phyloP scores from a whole-genome alignment of 2,329 filamentous ascomycete species.

The Ilyonectria robusta region DNA sequence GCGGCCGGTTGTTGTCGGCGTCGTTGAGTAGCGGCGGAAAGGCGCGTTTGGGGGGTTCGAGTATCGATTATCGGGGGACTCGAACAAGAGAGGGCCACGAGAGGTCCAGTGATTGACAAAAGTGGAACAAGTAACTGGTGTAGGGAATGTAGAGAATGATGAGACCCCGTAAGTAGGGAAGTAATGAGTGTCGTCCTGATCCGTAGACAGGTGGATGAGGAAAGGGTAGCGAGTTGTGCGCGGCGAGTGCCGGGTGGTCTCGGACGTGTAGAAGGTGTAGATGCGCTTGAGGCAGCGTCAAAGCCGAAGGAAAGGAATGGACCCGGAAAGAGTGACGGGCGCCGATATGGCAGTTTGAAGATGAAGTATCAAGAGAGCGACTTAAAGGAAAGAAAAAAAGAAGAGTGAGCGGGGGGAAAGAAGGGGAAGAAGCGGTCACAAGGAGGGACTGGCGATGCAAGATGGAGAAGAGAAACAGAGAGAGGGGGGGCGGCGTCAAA shows the following conservation, averaged over 20 bases:
- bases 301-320: conserved; percentile 61
- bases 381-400: conserved; percentile 64
- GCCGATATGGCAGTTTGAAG: conserved; percentile 55
- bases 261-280: conserved; percentile 39
- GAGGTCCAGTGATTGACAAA: conserved; percentile 29
- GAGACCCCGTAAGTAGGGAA: conserved; percentile 38
- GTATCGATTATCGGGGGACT: conserved; percentile 28
- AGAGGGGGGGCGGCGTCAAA: conserved; percentile 53
- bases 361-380: conserved; percentile 63
- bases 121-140: conserved; percentile 26
- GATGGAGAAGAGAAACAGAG: conserved; percentile 54
- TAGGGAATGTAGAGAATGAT: conserved; percentile 43
- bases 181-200: conserved; percentile 53
- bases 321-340: conserved; percentile 68
- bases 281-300: conserved; percentile 43
- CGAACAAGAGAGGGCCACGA: conserved; percentile 31
- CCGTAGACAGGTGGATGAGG: conserved; percentile 37
- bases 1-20: conserved; percentile 36
- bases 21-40: not conserved
- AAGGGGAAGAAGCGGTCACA: conserved; percentile 58
- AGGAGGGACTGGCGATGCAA: conserved; percentile 54
- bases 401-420: conserved; percentile 54
- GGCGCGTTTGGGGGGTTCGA: conserved; percentile 18
- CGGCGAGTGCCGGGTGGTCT: conserved; percentile 39
- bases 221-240: conserved; percentile 38